These are phyloP conservation scores for Penicillium sp. DNA, from an alignment of 2,329 filamentous ascomycete species.

Conservation along the genomic window DNA sequence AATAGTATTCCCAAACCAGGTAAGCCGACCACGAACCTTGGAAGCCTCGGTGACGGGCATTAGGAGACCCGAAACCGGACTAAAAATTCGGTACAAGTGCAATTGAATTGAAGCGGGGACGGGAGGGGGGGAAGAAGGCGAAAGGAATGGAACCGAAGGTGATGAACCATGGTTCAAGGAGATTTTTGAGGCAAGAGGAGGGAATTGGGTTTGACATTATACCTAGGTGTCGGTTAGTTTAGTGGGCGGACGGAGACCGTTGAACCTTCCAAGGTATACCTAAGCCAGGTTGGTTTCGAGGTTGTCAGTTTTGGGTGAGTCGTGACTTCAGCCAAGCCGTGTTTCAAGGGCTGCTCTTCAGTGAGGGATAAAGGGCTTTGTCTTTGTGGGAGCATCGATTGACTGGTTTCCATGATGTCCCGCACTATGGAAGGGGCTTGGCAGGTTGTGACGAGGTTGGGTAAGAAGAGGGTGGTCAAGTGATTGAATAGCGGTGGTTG, in stretches of 20 bases:
- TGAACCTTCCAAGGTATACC: not conserved
- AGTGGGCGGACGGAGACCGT: not conserved
- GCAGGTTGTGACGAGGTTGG: not conserved
- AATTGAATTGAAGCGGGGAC: not conserved
- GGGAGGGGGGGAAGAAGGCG: slow-evolving; percentile 4
- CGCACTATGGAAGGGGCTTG: not conserved
- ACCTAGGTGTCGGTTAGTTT: not conserved
- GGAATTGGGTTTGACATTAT: too few species aligned
- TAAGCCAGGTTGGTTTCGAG: not conserved
- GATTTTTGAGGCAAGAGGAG: too few species aligned
- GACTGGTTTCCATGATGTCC: too few species aligned
- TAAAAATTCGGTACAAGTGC: not conserved
- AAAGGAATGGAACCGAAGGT: slow-evolving; percentile 16
- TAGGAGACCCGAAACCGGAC: not conserved
- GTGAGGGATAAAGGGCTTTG: slow-evolving; percentile 6
- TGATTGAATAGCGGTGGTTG: not conserved
- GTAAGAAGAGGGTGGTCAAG: not conserved
- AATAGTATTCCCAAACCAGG: not conserved
- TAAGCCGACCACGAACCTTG: too few species aligned
- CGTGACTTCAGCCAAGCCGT: not conserved
- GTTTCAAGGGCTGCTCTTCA: not conserved
- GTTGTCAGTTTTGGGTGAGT: not conserved
- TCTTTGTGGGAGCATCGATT: not conserved
- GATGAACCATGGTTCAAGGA: slow-evolving; percentile 9
- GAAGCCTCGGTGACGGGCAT: not conserved